phyloP scores from a whole-genome alignment of 106 monocot species.

The Xerophyta viscosa region DNA sequence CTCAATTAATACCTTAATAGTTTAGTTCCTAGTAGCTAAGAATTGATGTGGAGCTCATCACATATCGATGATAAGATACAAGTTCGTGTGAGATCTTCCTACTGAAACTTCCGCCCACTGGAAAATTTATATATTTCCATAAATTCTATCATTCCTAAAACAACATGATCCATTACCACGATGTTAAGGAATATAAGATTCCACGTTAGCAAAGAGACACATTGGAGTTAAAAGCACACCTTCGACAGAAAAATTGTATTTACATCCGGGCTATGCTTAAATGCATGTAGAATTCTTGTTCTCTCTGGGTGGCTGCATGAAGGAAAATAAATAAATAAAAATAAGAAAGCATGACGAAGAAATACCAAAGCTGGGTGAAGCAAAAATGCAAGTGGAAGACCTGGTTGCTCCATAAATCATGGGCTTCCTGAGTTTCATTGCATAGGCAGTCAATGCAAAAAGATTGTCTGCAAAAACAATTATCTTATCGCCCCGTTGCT shows the following conservation, averaged over 20 bases:
- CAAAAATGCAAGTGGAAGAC: slow-evolving; percentile 16
- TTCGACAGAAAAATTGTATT: slow-evolving; percentile 95
- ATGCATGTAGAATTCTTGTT: slow-evolving; percentile 87
- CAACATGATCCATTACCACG: too few relatives aligned
- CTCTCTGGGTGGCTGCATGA: slow-evolving; percentile 77
- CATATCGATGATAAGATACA: too few relatives aligned
- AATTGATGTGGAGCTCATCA: too few relatives aligned
- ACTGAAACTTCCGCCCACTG: too few relatives aligned
- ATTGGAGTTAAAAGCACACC: too few relatives aligned
- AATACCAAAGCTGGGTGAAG: not conserved
- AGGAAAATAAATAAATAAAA: not conserved
- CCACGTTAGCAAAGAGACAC: too few relatives aligned
- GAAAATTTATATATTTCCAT: too few relatives aligned
- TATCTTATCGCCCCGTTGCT: slow-evolving; percentile 93
- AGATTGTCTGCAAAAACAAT: slow-evolving; percentile 99
- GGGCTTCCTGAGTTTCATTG: slow-evolving; percentile 93
- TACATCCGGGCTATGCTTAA: slow-evolving; percentile 81
- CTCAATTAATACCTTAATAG: too few relatives aligned
- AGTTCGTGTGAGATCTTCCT: too few relatives aligned
- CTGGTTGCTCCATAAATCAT: slow-evolving; percentile 99
- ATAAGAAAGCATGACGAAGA: not conserved
- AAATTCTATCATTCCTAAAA: too few relatives aligned
- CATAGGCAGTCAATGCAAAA: slow-evolving; percentile 94
- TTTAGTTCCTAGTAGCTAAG: too few relatives aligned
- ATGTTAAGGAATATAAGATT: too few relatives aligned